Conservation (phyloP, 768 basidiomycete species). For the Suillus tomentosus region DNA sequence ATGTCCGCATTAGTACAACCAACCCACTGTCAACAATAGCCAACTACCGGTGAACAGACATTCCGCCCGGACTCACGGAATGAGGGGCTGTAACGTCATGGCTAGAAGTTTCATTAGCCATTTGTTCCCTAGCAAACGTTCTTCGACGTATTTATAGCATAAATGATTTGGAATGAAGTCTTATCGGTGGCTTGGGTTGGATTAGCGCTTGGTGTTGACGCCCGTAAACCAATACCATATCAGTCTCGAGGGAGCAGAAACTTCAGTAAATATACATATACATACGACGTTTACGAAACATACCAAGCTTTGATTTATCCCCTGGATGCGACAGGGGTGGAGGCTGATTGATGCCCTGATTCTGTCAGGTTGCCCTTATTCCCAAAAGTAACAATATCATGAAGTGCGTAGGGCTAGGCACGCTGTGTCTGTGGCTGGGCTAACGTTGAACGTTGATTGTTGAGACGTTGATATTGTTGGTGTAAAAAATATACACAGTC, state of each 20-base stretch:
- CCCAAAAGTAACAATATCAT: background rate
- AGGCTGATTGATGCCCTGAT: background rate
- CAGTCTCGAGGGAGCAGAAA: background rate
- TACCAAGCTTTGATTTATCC: background rate
- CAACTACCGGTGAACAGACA: background rate
- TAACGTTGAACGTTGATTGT: background rate
- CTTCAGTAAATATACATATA: background rate
- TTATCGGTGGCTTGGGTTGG: background rate
- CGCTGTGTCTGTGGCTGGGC: background rate
- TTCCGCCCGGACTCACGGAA: background rate
- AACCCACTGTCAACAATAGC: background rate
- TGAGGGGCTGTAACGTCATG: background rate
- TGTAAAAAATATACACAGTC: background rate
- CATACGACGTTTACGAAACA: background rate
- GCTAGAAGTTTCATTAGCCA: background rate
- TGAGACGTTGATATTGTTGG: background rate
- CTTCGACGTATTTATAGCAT: background rate
- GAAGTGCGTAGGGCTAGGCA: background rate
- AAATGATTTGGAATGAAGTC: background rate
- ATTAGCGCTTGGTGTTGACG: background rate
- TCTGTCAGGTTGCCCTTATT: background rate
- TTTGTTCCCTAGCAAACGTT: background rate
- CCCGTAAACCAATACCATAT: background rate
- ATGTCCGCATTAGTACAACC: background rate
- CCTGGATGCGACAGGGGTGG: background rate